These are phyloP conservation scores for Wickerhamomyces canadensis DNA, from an alignment of 805 yeast genomes.

Conservation along the genomic window DNA sequence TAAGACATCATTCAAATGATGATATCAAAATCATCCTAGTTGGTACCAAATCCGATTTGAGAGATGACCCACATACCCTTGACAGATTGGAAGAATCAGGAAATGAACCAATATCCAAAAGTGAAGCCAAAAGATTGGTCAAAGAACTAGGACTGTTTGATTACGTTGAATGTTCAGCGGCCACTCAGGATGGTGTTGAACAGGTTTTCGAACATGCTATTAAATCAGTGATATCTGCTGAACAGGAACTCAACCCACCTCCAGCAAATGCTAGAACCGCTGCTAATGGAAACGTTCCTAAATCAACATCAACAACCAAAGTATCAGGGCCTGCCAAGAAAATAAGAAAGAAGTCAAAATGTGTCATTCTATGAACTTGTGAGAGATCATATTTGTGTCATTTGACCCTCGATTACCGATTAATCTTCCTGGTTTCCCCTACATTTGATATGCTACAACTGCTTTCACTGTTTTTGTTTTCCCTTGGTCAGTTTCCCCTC, in stretches of 20 bases:
- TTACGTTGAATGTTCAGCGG: constrained; percentile 86
- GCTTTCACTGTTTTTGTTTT: not conserved
- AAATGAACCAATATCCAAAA: constrained; percentile 51
- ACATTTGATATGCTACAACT: too few species aligned
- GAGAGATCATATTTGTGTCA: too few species aligned
- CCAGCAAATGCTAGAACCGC: not conserved
- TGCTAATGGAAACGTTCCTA: too few species aligned
- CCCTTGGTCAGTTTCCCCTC: constrained; percentile 1
- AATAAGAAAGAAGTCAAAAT: constrained; percentile 42
- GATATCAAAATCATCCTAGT: constrained; percentile 65
- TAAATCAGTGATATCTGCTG: constrained; percentile 45
- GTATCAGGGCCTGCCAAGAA: constrained; percentile 14
- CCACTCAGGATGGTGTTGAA: constrained; percentile 81
- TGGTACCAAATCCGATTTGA: constrained; percentile 85
- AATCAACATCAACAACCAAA: too few species aligned
- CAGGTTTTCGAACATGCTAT: constrained; percentile 83
- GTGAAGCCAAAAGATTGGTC: constrained; percentile 64
- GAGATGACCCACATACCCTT: constrained; percentile 75
- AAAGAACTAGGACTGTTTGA: constrained; percentile 66
- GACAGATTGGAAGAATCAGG: constrained; percentile 57
- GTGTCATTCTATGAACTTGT: constrained; percentile 38
- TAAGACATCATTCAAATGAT: constrained; percentile 74
- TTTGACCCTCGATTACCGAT: too few species aligned
- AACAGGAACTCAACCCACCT: constrained; percentile 10
- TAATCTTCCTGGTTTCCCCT: too few species aligned